phyloP scores from a whole-genome alignment of 2,329 filamentous ascomycete species.

The Sporothrix protearum region DNA sequence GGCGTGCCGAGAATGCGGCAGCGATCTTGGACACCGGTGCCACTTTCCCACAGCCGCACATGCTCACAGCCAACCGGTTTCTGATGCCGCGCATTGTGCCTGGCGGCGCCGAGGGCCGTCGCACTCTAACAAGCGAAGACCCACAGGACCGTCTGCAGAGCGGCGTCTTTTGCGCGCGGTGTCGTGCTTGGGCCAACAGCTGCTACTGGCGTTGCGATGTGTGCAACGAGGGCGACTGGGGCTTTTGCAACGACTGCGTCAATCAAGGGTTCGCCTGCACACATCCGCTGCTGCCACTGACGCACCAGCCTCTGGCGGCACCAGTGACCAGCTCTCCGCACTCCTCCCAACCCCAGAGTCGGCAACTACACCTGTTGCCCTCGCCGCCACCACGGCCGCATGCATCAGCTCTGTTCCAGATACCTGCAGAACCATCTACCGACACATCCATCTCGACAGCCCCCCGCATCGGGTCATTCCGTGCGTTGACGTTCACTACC shows the following conservation, averaged over 20 bases:
- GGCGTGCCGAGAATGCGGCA: conserved; percentile 35
- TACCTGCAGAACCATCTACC: conserved; percentile 45
- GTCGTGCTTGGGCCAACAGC: conserved; percentile 68
- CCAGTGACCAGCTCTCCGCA: conserved; percentile 20
- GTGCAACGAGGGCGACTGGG: conserved; percentile 93
- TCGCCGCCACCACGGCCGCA: conserved; percentile 33
- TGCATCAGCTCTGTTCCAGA: conserved; percentile 37
- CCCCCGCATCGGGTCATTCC: conserved; percentile 53
- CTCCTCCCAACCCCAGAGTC: conserved; percentile 10
- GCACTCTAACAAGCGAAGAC: conserved; percentile 62
- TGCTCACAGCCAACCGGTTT: conserved; percentile 57
- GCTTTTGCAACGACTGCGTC: conserved; percentile 84
- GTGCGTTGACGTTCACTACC: conserved; percentile 67
- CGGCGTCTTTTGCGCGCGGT: conserved; percentile 81
- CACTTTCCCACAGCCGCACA: conserved; percentile 48
- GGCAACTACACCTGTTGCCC: conserved; percentile 30
- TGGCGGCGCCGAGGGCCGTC: conserved; percentile 53
- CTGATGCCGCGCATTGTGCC: conserved; percentile 47
- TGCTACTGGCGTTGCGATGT: conserved; percentile 86
- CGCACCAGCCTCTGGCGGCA: conserved; percentile 48
- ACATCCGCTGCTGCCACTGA: conserved; percentile 74
- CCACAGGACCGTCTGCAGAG: conserved; percentile 65
- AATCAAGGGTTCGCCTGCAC: conserved; percentile 78
- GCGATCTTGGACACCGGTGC: conserved; percentile 27
- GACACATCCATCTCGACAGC: conserved; percentile 47